Evolutionary conservation across 768 basidiomycete species (phyloP), one percentile per base, ranked within the genome.

Genomic region (Lactarius sanguifluus): DNA sequence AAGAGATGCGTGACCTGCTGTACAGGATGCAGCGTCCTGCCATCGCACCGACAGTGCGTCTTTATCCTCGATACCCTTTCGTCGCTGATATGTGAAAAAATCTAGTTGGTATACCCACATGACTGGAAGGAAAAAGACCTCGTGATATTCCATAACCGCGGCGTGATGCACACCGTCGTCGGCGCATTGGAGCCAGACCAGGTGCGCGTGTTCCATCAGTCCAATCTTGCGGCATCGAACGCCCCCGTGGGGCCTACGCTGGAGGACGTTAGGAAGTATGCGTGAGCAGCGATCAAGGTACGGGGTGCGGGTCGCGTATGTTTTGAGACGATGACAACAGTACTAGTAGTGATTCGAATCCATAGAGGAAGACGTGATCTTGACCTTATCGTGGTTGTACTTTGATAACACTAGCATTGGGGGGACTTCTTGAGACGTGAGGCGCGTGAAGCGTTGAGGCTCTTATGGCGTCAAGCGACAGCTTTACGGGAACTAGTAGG

Each of bases 1-100:
- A 82, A 60, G 78, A 86, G 64, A 91, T 92, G 16, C 83, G 95
- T 4, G 85, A 81, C 10, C 74, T 95, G 30, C 75, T 96, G 41
- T 94, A 96, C 79, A 83, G 81, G 78, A 90, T 96, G 84, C 94
- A 96, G 75, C 79, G 94, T 15, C 94, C 95, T 3, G 94, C 86
- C 20, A 96, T 97, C 67, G 87, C 92, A 2, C 94, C 94, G 18
- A 75, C 77, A 61, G 89, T 89, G 68, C 72, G 83, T 76, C 16
- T 41, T 59, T 38, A 45, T 1, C 12, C 9, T 55, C 12, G 36
- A 1, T 25, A 1, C 3, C 2, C 9, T 10, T 28, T 7, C 13
- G 28, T 16, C 32, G 9, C 7, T 61, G 56, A 68, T 56, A 32
- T 5, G 38, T 40, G 38, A 15, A 40, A 0, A 15, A 40, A 40